A percentile compares a stretch with the other conserved stretches of the same genome.
Conservation (phyloP, 768 basidiomycete species). For the Rhodotorula taiwanensis region DNA sequence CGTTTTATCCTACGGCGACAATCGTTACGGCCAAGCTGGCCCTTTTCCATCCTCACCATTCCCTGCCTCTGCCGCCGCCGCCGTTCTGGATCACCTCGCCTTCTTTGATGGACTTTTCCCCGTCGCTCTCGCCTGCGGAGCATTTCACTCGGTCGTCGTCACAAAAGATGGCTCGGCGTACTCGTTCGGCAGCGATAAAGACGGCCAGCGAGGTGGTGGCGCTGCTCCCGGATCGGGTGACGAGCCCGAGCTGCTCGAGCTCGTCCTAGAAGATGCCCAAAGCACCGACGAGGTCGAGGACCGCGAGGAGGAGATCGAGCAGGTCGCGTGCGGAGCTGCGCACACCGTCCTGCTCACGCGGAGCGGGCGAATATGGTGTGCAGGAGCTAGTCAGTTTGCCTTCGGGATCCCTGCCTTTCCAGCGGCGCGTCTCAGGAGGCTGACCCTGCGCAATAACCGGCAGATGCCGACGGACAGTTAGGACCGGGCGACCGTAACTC, state of each 20-base stretch:
- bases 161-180: constrained; percentile 3
- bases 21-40: constrained; percentile 30
- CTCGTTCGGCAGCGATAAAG: constrained; percentile 15
- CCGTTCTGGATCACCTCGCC: not conserved
- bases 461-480: constrained; percentile 20
- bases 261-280: too few relatives aligned
- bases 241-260: constrained; percentile 15
- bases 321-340: constrained; percentile 9
- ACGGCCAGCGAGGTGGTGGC: constrained; percentile 4
- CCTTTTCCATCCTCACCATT: not conserved
- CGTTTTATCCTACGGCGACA: constrained; percentile 20
- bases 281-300: not conserved
- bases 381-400: constrained; percentile 16
- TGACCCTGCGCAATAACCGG: too few relatives aligned
- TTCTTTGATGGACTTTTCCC: constrained; percentile 20
- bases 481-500: not conserved
- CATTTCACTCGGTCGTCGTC: constrained; percentile 21
- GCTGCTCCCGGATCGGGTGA: constrained; percentile 3
- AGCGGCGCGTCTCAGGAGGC: too few relatives aligned
- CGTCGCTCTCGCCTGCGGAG: not conserved
- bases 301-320: not conserved
- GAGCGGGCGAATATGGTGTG: constrained; percentile 14
- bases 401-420: too few relatives aligned
- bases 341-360: constrained; percentile 10
- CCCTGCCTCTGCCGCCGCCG: not conserved